Evolutionary conservation across 257 asterid species (phyloP).

Genomic region (Galeopsis tetrahit): DNA sequence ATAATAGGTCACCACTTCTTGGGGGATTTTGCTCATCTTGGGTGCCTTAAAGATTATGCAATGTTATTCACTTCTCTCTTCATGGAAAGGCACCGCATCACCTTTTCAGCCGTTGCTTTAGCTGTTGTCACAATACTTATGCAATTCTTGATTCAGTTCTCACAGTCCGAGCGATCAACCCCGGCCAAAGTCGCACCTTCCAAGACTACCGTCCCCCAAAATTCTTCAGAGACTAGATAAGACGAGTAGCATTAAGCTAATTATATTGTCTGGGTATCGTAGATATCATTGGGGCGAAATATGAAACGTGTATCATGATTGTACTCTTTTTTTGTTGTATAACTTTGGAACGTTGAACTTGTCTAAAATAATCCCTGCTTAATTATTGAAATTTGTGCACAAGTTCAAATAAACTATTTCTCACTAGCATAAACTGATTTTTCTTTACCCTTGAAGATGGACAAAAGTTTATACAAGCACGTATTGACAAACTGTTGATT

Average conservation of each 20-base stretch:
- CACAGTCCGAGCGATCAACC: constrained; percentile 87
- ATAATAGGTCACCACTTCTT: constrained; percentile 73
- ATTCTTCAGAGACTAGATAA: constrained; percentile 36
- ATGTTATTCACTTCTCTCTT: constrained; percentile 62
- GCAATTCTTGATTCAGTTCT: constrained; percentile 87
- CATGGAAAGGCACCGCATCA: constrained; percentile 70
- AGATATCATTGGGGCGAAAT: constrained; percentile 18
- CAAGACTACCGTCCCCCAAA: constrained; percentile 26
- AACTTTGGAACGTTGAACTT: too few relatives aligned
- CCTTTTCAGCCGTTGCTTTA: constrained; percentile 58
- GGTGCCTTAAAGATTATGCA: too few relatives aligned
- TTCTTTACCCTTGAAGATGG: neutral
- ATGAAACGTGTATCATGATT: constrained; percentile 3
- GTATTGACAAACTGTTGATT: too few relatives aligned
- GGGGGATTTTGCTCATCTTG: constrained; percentile 65
- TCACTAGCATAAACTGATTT: neutral
- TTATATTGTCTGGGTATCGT: constrained; percentile 27
- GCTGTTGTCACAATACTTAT: constrained; percentile 65
- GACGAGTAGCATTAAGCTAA: constrained; percentile 41
- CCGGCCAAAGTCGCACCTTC: too few relatives aligned
- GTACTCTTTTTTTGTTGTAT: neutral
- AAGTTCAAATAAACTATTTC: neutral
- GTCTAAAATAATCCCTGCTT: neutral
- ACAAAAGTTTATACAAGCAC: too few relatives aligned
- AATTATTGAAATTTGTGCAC: too few relatives aligned